Conservation (phyloP, 495 filamentous ascomycete species). For the Tirmania nivea region DNA sequence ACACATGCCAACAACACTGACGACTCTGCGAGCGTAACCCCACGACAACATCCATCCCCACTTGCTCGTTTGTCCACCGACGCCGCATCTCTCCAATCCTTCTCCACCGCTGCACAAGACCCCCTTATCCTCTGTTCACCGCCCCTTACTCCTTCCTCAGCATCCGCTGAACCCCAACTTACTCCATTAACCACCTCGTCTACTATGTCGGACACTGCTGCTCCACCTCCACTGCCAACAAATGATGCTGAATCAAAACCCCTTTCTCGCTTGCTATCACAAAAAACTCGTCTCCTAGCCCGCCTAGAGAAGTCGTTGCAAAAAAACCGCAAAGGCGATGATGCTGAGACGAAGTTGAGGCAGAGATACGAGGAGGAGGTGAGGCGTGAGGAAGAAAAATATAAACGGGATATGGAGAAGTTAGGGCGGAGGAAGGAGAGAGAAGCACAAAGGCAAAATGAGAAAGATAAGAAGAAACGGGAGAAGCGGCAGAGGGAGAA, state of each 20-base stretch:
- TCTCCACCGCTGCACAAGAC: background rate
- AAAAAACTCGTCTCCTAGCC: background rate
- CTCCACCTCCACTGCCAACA: background rate
- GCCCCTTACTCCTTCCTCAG: background rate
- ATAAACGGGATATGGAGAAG: no score
- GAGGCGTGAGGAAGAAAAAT: no score
- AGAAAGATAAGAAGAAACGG: background rate
- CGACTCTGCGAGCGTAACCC: background rate
- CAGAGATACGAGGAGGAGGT: no score
- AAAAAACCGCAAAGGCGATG: no score
- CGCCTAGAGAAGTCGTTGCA: background rate
- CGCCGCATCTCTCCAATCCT: background rate
- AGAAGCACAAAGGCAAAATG: no score
- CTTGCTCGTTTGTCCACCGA: background rate
- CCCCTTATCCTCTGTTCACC: conserved; percentile 3
- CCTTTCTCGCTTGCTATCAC: background rate
- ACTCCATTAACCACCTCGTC: background rate
- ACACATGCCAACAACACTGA: background rate
- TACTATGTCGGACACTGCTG: background rate
- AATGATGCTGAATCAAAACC: background rate
- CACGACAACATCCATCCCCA: background rate
- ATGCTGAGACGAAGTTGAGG: no score
- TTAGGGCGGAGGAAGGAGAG: no score
- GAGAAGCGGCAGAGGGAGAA: background rate
- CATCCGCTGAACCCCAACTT: background rate